Percentiles rank a stretch among this genome's conserved stretches.
phyloP scores from a whole-genome alignment of 495 filamentous ascomycete genomes.

The Podospora pseudocomata region DNA sequence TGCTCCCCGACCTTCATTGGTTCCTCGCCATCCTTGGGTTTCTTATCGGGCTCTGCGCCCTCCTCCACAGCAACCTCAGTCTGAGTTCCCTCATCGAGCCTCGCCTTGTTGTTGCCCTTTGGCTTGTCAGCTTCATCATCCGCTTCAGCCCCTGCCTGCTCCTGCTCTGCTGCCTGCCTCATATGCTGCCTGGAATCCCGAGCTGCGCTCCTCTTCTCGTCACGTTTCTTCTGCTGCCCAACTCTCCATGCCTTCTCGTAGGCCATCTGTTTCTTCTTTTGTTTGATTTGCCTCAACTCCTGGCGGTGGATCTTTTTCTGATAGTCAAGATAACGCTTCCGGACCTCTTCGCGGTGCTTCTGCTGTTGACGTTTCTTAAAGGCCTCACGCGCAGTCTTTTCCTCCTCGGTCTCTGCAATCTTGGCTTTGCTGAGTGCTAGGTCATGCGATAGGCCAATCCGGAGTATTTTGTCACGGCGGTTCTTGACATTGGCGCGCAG shows the following conservation, averaged over 20 bases:
- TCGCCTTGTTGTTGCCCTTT: not conserved
- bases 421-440: slow-evolving; percentile 77
- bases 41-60: not conserved
- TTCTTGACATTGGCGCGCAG: slow-evolving; percentile 58
- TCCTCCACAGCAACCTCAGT: not conserved
- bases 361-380: slow-evolving; percentile 40
- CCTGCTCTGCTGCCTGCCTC: not conserved
- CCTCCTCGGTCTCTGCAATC: slow-evolving; percentile 60
- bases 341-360: slow-evolving; percentile 48
- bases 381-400: slow-evolving; percentile 51
- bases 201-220: slow-evolving; percentile 29
- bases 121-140: not conserved
- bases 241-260: slow-evolving; percentile 21
- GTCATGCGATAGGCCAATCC: slow-evolving; percentile 79
- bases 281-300: slow-evolving; percentile 18
- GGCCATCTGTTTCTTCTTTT: slow-evolving; percentile 34
- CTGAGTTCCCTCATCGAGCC: not conserved
- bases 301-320: slow-evolving; percentile 13
- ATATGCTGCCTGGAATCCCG: slow-evolving; percentile 19
- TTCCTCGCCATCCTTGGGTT: not conserved
- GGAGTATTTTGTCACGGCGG: slow-evolving; percentile 75
- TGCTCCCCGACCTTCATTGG: not conserved
- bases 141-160: not conserved
- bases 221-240: slow-evolving; percentile 26
- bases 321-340: slow-evolving; percentile 17